A percentile compares a stretch with the other conserved stretches of the same genome.
Conservation (phyloP, 2,329 filamentous ascomycete species). For the Fusarium praegraminearum region DNA sequence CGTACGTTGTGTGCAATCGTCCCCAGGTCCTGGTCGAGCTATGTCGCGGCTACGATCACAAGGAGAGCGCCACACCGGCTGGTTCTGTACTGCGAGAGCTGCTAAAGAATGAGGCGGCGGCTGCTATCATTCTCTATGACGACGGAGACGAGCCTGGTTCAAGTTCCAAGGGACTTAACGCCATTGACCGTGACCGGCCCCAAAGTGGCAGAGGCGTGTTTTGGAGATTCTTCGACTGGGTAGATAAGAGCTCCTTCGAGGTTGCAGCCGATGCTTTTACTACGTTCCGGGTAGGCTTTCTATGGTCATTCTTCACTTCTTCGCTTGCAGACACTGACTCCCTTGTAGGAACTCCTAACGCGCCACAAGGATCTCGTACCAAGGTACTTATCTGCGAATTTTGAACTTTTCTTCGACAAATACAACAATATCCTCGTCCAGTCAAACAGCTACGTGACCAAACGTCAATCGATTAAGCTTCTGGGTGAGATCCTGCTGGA, state of each 20-base stretch:
- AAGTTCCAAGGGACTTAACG: slow-evolving; percentile 78
- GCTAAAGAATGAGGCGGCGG: slow-evolving; percentile 88
- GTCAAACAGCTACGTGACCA: slow-evolving; percentile 96
- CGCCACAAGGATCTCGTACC: slow-evolving; percentile 93
- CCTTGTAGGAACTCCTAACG: slow-evolving; percentile 83
- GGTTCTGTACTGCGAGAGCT: slow-evolving; percentile 91
- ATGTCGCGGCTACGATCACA: slow-evolving; percentile 89
- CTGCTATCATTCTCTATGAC: slow-evolving; percentile 92
- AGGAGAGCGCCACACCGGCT: slow-evolving; percentile 91
- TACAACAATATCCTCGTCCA: slow-evolving; percentile 91
- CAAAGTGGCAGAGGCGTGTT: slow-evolving; percentile 89
- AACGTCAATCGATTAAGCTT: slow-evolving; percentile 97
- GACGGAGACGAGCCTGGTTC: slow-evolving; percentile 79
- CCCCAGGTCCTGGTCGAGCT: slow-evolving; percentile 89
- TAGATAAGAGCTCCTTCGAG: slow-evolving; percentile 96
- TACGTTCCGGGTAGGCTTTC: slow-evolving; percentile 83
- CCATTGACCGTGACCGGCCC: slow-evolving; percentile 79
- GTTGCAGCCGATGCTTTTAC: slow-evolving; percentile 98
- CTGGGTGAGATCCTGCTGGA: slow-evolving; percentile 95
- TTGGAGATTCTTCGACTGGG: slow-evolving; percentile 98
- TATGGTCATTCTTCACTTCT: neutral
- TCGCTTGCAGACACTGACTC: slow-evolving; percentile 19
- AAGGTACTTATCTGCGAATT: slow-evolving; percentile 88
- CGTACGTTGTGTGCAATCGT: slow-evolving; percentile 87
- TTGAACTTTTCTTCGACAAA: slow-evolving; percentile 89